Percentiles rank a stretch among this genome's conserved stretches.
Evolutionary conservation across 192 early-diverging fungal genomes (phyloP).

Genomic region (Mortierella alpina): DNA sequence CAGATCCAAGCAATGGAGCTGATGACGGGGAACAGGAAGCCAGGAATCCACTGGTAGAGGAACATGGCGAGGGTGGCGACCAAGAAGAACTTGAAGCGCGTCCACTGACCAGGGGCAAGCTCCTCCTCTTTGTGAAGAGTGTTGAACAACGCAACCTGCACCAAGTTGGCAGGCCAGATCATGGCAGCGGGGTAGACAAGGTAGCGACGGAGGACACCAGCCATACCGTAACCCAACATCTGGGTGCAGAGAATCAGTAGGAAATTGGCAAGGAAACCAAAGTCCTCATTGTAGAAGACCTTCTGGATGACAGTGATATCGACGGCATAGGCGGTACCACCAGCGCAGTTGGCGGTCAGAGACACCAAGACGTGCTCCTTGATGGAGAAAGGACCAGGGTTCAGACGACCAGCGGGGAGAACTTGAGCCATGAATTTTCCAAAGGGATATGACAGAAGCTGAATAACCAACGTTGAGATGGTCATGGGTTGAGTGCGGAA

Average conservation of each 20-base stretch:
- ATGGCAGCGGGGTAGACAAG: slow-evolving; percentile 88
- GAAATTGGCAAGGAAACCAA: slow-evolving; percentile 66
- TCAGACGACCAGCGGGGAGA: slow-evolving; percentile 65
- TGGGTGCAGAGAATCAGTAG: slow-evolving; percentile 72
- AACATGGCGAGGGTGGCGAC: slow-evolving; percentile 58
- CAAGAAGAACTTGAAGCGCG: slow-evolving; percentile 56
- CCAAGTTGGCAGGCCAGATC: slow-evolving; percentile 88
- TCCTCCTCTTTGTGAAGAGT: slow-evolving; percentile 56
- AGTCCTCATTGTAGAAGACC: slow-evolving; percentile 65
- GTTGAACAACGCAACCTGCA: slow-evolving; percentile 60
- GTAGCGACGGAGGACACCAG: slow-evolving; percentile 83
- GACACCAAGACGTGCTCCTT: slow-evolving; percentile 75
- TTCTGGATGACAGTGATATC: slow-evolving; percentile 69
- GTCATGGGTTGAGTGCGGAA: slow-evolving; percentile 40
- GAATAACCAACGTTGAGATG: slow-evolving; percentile 45
- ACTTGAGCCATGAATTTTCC: slow-evolving; percentile 45
- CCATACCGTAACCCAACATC: slow-evolving; percentile 69
- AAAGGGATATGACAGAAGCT: slow-evolving; percentile 40
- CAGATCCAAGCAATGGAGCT: slow-evolving; percentile 52
- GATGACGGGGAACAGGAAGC: slow-evolving; percentile 56
- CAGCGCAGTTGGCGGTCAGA: slow-evolving; percentile 63
- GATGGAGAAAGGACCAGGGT: slow-evolving; percentile 64
- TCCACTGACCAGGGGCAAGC: slow-evolving; percentile 32
- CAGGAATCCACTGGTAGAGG: slow-evolving; percentile 61
- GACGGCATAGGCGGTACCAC: slow-evolving; percentile 63